Evolutionary conservation across 1,284 basidiomycete species (phyloP), one percentile per base, ranked within the genome.

Genomic region (Hypsizygus ulmarius): DNA sequence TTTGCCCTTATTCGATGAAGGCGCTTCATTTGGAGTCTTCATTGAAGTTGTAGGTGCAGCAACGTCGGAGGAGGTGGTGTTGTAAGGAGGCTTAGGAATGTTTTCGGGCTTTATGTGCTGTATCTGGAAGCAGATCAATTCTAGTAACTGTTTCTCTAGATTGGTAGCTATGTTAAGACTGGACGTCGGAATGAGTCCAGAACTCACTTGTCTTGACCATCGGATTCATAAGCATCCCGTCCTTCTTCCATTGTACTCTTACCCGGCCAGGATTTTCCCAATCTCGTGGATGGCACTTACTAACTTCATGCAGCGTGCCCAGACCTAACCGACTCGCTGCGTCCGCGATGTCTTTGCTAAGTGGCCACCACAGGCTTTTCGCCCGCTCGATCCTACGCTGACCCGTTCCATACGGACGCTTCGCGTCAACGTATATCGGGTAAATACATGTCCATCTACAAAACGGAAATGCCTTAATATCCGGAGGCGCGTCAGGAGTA

Each of bases 201-300:
- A 33, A 78, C 89, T 64, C 60, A 94, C 93, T 93, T 49, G 85
- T 90, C 67, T 81, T 85, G 59, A 96, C 83, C 18, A 73, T 67
- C 1, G 81, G 73, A 63, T 93, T 88, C 46, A 90, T 64, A 10
- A 86, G 76, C 51, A 74, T 72, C 0, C 90, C 75, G 44, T 96
- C 88, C 61, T 87, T 86, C 71, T 87, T 86, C 78, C 93, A 88
- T 60, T 92, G 89, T 27, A 97, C 90, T 57, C 93, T 85, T 52
- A 97, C 90, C 30, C 95, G 81, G 9, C 93, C 93, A 0, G 93
- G 93, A 64, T 98, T 98, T 63, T 91, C 93, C 94, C 95, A 97
- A 65, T 98, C 95, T 49, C 91, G 80, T 5, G 95, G 95, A 63
- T 98, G 95, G 25, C 81, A 77, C 68, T 94, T 96, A 63, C 82